phyloP scores from a whole-genome alignment of 139 green algal species.

The Micractinium conductrix region DNA sequence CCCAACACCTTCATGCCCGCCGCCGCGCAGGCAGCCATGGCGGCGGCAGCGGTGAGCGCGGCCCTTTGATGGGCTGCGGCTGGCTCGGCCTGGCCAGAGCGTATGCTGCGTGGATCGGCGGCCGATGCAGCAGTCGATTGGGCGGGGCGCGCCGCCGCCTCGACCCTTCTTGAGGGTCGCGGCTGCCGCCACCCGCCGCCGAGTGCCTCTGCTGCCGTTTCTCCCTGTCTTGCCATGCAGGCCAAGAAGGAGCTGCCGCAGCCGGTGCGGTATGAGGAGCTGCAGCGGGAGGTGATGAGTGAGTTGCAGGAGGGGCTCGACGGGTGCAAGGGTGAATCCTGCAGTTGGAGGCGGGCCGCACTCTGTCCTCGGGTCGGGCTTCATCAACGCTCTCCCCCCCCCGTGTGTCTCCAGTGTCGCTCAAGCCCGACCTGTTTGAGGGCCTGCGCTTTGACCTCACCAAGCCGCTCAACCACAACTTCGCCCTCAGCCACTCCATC shows the following conservation, averaged over 20 bases:
- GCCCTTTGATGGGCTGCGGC: background rate
- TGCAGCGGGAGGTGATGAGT: conserved; percentile 92
- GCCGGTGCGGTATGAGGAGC: conserved; percentile 94
- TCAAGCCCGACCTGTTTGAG: conserved; percentile 98
- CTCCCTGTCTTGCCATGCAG: background rate
- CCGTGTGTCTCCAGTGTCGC: conserved; percentile 74
- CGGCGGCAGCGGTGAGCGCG: conserved; percentile 3
- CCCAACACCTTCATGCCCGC: conserved; percentile 47
- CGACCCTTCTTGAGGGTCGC: background rate
- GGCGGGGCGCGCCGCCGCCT: too few species aligned
- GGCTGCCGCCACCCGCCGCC: background rate
- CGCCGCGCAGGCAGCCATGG: conserved; percentile 28
- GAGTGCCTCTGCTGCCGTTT: background rate
- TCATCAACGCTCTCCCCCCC: background rate
- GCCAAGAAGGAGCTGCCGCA: conserved; percentile 64
- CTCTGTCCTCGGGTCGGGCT: background rate
- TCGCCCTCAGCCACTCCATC: conserved; percentile 93
- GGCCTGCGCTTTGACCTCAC: conserved; percentile 97
- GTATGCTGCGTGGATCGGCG: background rate
- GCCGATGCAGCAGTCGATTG: background rate
- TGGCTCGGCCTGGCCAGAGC: too few species aligned
- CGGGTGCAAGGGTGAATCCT: too few species aligned
- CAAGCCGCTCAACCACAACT: conserved; percentile 98
- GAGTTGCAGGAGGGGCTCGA: background rate
- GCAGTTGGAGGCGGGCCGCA: background rate